Percentiles rank a stretch among this genome's conserved stretches.
These are phyloP conservation scores for Astrocystis sublimbata DNA, from an alignment of 495 filamentous ascomycete genomes.

Conservation along the genomic window DNA sequence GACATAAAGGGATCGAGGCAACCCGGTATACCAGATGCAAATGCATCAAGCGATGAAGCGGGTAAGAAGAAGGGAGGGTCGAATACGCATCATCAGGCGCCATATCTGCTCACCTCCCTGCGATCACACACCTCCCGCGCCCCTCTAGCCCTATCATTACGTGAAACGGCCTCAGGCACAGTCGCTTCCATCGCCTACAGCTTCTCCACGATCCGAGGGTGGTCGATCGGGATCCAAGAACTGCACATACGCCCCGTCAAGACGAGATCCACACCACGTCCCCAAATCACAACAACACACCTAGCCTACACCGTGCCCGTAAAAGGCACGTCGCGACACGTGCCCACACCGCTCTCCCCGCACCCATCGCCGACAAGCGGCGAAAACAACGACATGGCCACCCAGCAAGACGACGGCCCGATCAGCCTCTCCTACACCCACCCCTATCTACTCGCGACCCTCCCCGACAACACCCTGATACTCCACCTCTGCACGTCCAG, in stretches of 20 bases:
- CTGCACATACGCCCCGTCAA: constrained; percentile 56
- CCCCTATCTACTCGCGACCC: constrained; percentile 85
- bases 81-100: constrained; percentile 24
- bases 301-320: constrained; percentile 46
- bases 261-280: constrained; percentile 27
- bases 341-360: constrained; percentile 24
- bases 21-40: neutral
- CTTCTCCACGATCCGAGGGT: constrained; percentile 67
- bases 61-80: neutral
- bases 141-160: constrained; percentile 77
- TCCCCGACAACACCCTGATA: constrained; percentile 90
- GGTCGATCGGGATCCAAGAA: constrained; percentile 91
- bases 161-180: constrained; percentile 59
- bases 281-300: constrained; percentile 50
- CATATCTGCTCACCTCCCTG: constrained; percentile 74
- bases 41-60: neutral
- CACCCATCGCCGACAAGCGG: constrained; percentile 28
- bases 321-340: constrained; percentile 30
- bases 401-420: constrained; percentile 48
- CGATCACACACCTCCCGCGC: constrained; percentile 78
- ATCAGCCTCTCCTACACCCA: constrained; percentile 84
- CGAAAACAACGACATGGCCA: constrained; percentile 11
- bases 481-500: constrained; percentile 82
- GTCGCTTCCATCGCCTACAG: constrained; percentile 86
- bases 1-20: neutral